phyloP scores from a whole-genome alignment of 495 filamentous ascomycete species.

The Usnea hakonensis region DNA sequence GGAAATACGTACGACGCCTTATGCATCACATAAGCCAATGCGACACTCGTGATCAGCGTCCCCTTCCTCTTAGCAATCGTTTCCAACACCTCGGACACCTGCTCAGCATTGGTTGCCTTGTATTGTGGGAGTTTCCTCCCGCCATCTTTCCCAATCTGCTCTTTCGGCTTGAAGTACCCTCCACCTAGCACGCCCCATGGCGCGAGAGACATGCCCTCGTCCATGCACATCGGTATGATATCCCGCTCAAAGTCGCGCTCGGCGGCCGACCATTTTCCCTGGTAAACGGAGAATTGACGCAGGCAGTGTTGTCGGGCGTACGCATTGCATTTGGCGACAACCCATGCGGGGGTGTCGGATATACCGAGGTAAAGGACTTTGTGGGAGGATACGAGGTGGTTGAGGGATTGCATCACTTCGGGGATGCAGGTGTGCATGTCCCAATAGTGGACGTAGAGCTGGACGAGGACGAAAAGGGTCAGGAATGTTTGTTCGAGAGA shows the following conservation, averaged over 20 bases:
- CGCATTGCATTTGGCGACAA: constrained; percentile 49
- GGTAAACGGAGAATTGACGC: constrained; percentile 57
- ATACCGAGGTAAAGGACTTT: constrained; percentile 61
- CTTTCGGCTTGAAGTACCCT: constrained; percentile 44
- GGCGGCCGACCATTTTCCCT: constrained; percentile 51
- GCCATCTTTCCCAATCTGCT: constrained; percentile 28
- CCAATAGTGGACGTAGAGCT: constrained; percentile 55
- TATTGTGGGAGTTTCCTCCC: constrained; percentile 23
- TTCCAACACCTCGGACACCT: constrained; percentile 50
- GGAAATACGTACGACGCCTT: constrained; percentile 73
- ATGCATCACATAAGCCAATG: constrained; percentile 65
- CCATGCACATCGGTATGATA: constrained; percentile 48
- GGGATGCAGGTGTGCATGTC: constrained; percentile 49
- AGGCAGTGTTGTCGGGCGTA: constrained; percentile 54
- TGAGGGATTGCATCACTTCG: constrained; percentile 54
- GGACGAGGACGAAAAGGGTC: not conserved
- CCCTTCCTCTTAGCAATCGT: constrained; percentile 47
- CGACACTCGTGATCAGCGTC: constrained; percentile 38
- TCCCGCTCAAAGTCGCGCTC: constrained; percentile 49
- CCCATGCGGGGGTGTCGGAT: constrained; percentile 55
- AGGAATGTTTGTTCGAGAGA: not conserved
- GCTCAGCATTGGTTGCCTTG: constrained; percentile 35
- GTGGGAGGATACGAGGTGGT: constrained; percentile 48
- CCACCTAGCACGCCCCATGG: constrained; percentile 50
- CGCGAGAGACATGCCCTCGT: constrained; percentile 50